Evolutionary conservation across 352 stramenopile genomes (phyloP), one percentile per base, ranked within the genome.

Genomic region (Pythium dissimile): DNA sequence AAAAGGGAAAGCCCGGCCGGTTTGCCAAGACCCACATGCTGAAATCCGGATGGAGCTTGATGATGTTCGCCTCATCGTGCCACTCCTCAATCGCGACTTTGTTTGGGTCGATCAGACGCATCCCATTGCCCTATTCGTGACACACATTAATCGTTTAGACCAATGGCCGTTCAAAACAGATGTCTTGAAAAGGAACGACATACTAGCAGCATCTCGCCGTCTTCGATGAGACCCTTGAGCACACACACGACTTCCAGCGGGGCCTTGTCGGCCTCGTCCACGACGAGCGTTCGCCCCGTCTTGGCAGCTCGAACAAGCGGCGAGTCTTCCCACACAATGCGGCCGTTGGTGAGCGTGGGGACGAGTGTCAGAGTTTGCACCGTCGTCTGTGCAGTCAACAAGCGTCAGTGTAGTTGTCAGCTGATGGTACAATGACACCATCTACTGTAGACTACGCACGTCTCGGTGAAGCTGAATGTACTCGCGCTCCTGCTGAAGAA

Each of bases 401-500:
- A 44, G 13, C 1, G 13, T 39, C 20, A 31, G n/a, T 6, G 30
- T 21, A 27, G 26, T 28, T n/a, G 2, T 44, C 24, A 31, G n/a
- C 23, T 4, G 18, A 34, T 23, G 6, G 32, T 23, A 28, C 2
- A 24, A 16, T 2, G n/a, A n/a, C n/a, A n/a, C n/a, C n/a, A n/a
- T n/a, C n/a, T n/a, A n/a, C n/a, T n/a, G n/a, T n/a, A n/a, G n/a
- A n/a, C n/a, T 13, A 74, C 80, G n/a, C 72, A 92, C 82, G 55
- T 98, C 95, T 54, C 96, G 80, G 66, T 99, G 96, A 1, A 99
- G 86, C 62, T 99, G 96, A 55, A 98, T 93, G 69, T 99, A 98
- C 77, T 98, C 95, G 54, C 95, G 79, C 57, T 98, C 95, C 54
- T 90, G 92, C 45, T 97, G 64, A 13, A 98, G 49, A 11, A 96